Percentiles rank a stretch among this genome's conserved stretches.
These are phyloP conservation scores for Termitomyces sp. DNA, from an alignment of 1,284 basidiomycete species.

Conservation along the genomic window DNA sequence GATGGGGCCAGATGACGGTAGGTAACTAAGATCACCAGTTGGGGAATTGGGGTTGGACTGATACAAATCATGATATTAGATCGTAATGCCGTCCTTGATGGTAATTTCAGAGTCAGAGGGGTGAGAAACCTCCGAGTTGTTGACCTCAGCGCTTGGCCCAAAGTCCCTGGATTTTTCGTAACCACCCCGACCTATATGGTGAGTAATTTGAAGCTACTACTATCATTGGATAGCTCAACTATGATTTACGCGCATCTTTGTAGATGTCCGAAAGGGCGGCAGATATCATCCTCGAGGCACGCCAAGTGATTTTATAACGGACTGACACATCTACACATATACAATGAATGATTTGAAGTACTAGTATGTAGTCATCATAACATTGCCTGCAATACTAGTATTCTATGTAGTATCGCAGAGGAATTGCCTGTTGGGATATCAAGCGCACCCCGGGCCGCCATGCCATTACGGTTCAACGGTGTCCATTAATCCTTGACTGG, in stretches of 20 bases:
- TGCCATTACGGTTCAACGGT: too few species aligned
- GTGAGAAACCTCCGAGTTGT: conserved; percentile 26
- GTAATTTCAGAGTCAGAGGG: conserved; percentile 26
- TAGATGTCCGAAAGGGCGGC: conserved; percentile 30
- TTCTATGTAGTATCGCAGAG: too few species aligned
- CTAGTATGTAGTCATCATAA: too few species aligned
- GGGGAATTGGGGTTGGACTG: not conserved
- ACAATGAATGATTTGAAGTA: too few species aligned
- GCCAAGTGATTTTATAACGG: too few species aligned
- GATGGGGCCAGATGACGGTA: conserved; percentile 26
- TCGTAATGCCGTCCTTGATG: conserved; percentile 27
- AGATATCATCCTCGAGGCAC: conserved; percentile 19
- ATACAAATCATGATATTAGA: conserved; percentile 17
- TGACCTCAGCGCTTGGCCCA: conserved; percentile 27
- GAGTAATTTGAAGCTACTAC: not conserved
- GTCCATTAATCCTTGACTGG: too few species aligned
- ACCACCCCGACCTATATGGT: conserved; percentile 30
- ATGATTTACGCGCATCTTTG: not conserved
- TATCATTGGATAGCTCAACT: not conserved
- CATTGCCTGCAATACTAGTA: too few species aligned
- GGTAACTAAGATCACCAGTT: not conserved
- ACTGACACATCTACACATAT: too few species aligned
- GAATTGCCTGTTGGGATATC: too few species aligned
- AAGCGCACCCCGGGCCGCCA: too few species aligned
- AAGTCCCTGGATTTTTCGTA: conserved; percentile 29